phyloP scores from a whole-genome alignment of 495 filamentous ascomycete species.

The Trichocladium uniseriatum region DNA sequence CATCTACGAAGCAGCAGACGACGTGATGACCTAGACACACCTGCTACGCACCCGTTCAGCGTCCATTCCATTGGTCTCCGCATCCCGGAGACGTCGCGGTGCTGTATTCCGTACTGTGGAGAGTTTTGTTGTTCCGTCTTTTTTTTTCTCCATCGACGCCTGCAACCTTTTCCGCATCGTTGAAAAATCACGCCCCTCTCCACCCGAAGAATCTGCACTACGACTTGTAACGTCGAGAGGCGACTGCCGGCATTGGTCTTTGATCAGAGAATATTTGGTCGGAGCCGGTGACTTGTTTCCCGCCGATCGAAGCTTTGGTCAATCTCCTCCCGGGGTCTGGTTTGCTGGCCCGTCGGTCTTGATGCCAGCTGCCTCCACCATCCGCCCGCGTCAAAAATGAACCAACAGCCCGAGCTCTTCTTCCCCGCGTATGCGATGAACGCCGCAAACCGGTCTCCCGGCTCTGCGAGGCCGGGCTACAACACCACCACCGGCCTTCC shows the following conservation, averaged over 20 bases:
- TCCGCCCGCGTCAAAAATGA: conserved; percentile 19
- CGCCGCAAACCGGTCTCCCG: conserved; percentile 34
- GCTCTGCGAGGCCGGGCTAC: conserved; percentile 38
- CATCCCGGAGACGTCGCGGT: neutral
- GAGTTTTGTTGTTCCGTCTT: conserved; percentile 7
- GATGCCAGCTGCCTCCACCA: conserved; percentile 17
- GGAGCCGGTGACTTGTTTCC: neutral
- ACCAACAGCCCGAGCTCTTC: conserved; percentile 25
- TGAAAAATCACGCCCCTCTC: conserved; percentile 29
- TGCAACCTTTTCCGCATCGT: conserved; percentile 19
- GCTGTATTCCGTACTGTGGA: conserved; percentile 7
- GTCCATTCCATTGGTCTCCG: conserved; percentile 9
- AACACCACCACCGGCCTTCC: conserved; percentile 53
- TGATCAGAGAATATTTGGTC: neutral
- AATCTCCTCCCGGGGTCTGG: conserved; percentile 3
- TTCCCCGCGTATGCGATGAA: conserved; percentile 23
- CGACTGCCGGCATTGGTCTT: conserved; percentile 1
- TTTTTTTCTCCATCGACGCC: conserved; percentile 5
- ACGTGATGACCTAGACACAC: conserved; percentile 18
- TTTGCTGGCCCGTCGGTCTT: conserved; percentile 6
- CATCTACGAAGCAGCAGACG: conserved; percentile 15
- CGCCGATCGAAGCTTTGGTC: neutral
- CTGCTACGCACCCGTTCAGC: conserved; percentile 7
- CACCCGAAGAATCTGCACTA: conserved; percentile 23
- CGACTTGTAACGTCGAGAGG: conserved; percentile 1